These are phyloP conservation scores for Dryas octopetala DNA, from an alignment of 306 rosid genomes.

Conservation along the genomic window DNA sequence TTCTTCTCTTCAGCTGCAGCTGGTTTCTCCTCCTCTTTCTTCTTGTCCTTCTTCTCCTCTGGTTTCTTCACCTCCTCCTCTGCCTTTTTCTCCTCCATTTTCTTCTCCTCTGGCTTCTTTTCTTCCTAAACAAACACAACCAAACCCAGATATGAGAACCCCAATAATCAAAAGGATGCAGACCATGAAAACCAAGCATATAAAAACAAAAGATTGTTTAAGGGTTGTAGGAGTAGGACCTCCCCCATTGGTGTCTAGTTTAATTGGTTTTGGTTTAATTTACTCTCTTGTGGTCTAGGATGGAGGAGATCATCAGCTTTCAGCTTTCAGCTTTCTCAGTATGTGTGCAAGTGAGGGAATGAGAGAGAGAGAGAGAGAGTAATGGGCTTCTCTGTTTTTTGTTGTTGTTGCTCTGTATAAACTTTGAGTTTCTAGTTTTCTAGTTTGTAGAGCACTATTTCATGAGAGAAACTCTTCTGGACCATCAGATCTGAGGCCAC, in stretches of 20 bases:
- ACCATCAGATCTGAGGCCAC: constrained; percentile 45
- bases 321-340: constrained; percentile 1
- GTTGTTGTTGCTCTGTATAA: neutral
- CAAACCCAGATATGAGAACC: constrained; percentile 15
- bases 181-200: neutral
- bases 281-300: neutral
- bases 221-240: constrained; percentile 13
- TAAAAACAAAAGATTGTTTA: neutral
- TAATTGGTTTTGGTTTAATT: neutral
- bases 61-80: constrained; percentile 41
- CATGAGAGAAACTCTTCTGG: neutral
- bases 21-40: constrained; percentile 24
- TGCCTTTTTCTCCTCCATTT: constrained; percentile 47
- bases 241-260: constrained; percentile 29
- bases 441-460: no score
- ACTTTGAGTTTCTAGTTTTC: neutral
- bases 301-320: constrained; percentile 6
- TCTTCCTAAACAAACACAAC: constrained; percentile 46
- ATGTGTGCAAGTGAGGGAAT: neutral
- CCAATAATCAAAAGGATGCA: neutral
- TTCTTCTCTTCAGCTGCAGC: constrained; percentile 28
- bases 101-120: constrained; percentile 54
- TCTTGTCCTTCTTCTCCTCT: constrained; percentile 28
- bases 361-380: neutral
- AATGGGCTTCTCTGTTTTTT: neutral